Evolutionary conservation across 1,139 yeast genomes (phyloP).

Genomic region (Lodderomyces metapsilosis): DNA sequence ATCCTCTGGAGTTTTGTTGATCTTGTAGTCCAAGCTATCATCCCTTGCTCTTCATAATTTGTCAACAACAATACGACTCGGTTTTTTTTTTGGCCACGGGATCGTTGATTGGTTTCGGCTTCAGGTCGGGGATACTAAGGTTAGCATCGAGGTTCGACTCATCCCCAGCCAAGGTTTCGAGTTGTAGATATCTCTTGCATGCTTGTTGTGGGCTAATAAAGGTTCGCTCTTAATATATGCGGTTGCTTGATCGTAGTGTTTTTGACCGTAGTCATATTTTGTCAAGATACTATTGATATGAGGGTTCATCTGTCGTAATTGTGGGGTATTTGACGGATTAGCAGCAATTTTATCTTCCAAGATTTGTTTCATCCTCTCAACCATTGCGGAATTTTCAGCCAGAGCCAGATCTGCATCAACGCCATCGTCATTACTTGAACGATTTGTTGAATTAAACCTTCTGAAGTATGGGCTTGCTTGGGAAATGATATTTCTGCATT

Average conservation of each 20-base stretch:
- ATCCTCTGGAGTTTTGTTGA: slow-evolving; percentile 33
- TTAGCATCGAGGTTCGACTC: slow-evolving; percentile 48
- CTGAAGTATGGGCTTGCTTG: background rate
- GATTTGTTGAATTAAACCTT: background rate
- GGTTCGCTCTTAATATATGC: slow-evolving; percentile 30
- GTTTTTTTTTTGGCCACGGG: too few relatives aligned
- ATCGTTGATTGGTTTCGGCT: slow-evolving; percentile 45
- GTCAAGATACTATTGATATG: slow-evolving; percentile 12
- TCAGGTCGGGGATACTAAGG: slow-evolving; percentile 57
- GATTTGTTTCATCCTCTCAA: slow-evolving; percentile 27
- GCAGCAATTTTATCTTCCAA: slow-evolving; percentile 25
- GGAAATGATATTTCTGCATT: background rate
- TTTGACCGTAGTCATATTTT: slow-evolving; percentile 12
- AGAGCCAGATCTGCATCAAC: background rate
- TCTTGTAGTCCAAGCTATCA: slow-evolving; percentile 59
- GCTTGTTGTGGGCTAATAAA: slow-evolving; percentile 36
- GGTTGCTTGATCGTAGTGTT: slow-evolving; percentile 14
- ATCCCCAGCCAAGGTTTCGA: slow-evolving; percentile 69
- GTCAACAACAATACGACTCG: slow-evolving; percentile 25
- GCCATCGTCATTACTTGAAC: background rate
- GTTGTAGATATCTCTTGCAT: slow-evolving; percentile 45
- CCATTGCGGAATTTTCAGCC: slow-evolving; percentile 18
- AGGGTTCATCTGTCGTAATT: slow-evolving; percentile 17
- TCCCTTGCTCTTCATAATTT: slow-evolving; percentile 63
- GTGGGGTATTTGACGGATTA: slow-evolving; percentile 13